Evolutionary conservation across 1,284 basidiomycete genomes (phyloP).

Genomic region (Rhodotorula sp.): DNA sequence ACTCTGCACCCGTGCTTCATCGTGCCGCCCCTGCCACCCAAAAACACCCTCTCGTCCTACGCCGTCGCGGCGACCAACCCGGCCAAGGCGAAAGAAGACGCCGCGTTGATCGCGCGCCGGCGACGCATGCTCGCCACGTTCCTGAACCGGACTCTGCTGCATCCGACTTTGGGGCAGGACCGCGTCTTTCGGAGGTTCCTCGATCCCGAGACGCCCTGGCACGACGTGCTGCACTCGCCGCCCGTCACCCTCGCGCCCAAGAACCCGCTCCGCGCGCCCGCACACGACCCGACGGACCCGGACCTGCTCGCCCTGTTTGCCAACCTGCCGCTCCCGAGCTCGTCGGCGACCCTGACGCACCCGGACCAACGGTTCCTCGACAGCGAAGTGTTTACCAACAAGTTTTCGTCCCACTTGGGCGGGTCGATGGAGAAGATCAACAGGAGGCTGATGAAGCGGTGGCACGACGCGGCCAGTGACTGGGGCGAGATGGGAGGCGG

Average conservation of each 20-base stretch:
- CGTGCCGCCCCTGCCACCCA: slow-evolving; percentile 95
- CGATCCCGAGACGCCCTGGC: slow-evolving; percentile 94
- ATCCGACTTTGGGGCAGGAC: slow-evolving; percentile 90
- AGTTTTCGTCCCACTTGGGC: slow-evolving; percentile 86
- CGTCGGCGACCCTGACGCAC: slow-evolving; percentile 70
- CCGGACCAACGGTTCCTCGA: slow-evolving; percentile 94
- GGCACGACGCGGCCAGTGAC: slow-evolving; percentile 87
- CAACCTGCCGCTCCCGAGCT: slow-evolving; percentile 73
- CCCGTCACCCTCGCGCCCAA: slow-evolving; percentile 87
- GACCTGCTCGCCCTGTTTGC: slow-evolving; percentile 71
- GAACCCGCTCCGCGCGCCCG: slow-evolving; percentile 91
- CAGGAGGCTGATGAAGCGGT: slow-evolving; percentile 82
- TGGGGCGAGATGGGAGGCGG: slow-evolving; percentile 92
- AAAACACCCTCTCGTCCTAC: slow-evolving; percentile 93
- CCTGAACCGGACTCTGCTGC: slow-evolving; percentile 79
- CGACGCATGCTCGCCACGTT: slow-evolving; percentile 96
- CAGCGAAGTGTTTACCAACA: slow-evolving; percentile 93
- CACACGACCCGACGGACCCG: slow-evolving; percentile 85
- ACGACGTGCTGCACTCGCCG: slow-evolving; percentile 85
- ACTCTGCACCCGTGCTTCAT: slow-evolving; percentile 94
- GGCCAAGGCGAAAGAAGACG: slow-evolving; percentile 89
- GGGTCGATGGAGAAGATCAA: slow-evolving; percentile 96
- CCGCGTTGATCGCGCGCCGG: slow-evolving; percentile 82
- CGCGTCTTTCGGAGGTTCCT: slow-evolving; percentile 93
- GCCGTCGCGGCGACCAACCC: slow-evolving; percentile 79